Conservation (phyloP, 257 asterid species). For the Penstemon davidsonii region DNA sequence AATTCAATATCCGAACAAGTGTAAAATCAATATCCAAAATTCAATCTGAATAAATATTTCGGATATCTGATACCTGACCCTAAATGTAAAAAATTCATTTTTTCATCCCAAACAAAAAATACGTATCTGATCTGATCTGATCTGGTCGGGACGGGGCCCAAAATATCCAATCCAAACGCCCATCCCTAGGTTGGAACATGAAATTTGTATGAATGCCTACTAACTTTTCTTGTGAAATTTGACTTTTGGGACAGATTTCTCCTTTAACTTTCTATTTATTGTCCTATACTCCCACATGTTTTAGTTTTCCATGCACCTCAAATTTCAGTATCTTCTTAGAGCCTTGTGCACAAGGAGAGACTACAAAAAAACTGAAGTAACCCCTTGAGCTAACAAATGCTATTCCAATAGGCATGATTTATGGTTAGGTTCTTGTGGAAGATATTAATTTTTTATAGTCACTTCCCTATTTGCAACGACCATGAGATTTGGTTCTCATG, state of each 20-base stretch:
- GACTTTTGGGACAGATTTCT: conserved; percentile 30
- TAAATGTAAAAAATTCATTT: too few relatives aligned
- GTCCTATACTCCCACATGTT: conserved; percentile 11
- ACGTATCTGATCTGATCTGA: too few relatives aligned
- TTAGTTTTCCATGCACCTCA: background rate
- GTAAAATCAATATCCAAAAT: too few relatives aligned
- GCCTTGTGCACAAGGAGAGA: conserved; percentile 27
- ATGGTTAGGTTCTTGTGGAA: background rate
- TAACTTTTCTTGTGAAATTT: conserved; percentile 31
- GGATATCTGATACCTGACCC: too few relatives aligned
- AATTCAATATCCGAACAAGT: too few relatives aligned
- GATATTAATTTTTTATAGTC: background rate
- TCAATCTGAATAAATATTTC: too few relatives aligned
- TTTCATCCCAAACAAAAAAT: too few relatives aligned
- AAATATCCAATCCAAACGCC: too few relatives aligned
- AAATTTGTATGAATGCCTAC: background rate
- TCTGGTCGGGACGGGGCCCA: too few relatives aligned
- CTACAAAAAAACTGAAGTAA: background rate
- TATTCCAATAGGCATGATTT: background rate
- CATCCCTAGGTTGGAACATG: too few relatives aligned
- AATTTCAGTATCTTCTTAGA: conserved; percentile 7
- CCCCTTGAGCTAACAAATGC: background rate
- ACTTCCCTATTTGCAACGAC: background rate
- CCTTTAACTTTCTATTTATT: background rate
- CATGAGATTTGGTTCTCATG: background rate